These are phyloP conservation scores for Echinochloa phyllopogon DNA, from an alignment of 176 grass and related monocot species.

Conservation along the genomic window DNA sequence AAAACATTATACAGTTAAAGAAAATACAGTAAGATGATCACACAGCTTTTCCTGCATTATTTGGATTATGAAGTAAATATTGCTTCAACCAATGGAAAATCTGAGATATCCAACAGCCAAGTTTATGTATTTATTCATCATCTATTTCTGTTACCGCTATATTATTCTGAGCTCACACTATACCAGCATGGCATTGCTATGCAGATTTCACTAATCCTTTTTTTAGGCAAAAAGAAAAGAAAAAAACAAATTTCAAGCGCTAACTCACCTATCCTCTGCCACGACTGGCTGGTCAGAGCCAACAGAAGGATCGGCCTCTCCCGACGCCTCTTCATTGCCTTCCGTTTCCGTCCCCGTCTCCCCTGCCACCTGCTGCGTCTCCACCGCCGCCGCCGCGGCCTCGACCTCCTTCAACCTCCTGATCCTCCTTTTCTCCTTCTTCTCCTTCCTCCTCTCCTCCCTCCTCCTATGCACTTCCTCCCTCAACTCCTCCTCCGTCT, in stretches of 20 bases:
- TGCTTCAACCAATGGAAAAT: not conserved
- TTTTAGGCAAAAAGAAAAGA: not conserved
- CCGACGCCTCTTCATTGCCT: slow-evolving; percentile 5
- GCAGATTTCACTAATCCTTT: not conserved
- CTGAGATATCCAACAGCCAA: not conserved
- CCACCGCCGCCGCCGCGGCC: slow-evolving; percentile 21
- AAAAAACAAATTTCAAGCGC: not conserved
- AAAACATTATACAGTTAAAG: not conserved
- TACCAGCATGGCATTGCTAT: not conserved
- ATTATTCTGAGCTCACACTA: not conserved
- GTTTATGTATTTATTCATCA: not conserved
- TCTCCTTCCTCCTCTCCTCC: slow-evolving; percentile 57
- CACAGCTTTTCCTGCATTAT: not conserved
- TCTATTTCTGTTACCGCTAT: not conserved
- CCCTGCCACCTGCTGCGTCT: not conserved
- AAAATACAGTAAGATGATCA: not conserved
- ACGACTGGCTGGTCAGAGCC: not conserved
- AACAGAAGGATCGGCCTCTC: not conserved
- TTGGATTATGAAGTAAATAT: not conserved
- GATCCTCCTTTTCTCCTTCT: slow-evolving; percentile 64
- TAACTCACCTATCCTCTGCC: slow-evolving; percentile 29
- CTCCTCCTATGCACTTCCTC: slow-evolving; percentile 40
- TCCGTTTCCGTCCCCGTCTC: not conserved
- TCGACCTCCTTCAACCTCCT: slow-evolving; percentile 43
- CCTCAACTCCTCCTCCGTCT: slow-evolving; percentile 21